These are phyloP conservation scores for Aspergillus thermomutatus DNA, from an alignment of 2,329 filamentous ascomycete species.

Conservation along the genomic window DNA sequence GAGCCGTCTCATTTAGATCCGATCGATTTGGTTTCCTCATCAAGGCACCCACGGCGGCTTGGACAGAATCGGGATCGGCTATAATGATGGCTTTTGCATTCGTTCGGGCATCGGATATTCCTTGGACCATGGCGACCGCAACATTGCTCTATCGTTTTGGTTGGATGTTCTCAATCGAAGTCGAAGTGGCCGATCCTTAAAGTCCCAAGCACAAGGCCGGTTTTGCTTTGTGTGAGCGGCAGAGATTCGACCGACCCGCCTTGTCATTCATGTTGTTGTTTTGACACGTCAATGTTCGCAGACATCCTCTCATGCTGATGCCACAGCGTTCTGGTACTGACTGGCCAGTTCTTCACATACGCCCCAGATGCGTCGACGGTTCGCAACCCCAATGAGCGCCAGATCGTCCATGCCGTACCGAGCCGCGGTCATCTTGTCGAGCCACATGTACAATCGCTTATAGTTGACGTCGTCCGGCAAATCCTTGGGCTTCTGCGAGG, in stretches of 20 bases:
- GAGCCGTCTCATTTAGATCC: neutral
- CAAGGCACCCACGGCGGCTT: neutral
- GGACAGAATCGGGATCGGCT: neutral
- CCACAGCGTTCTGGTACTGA: constrained; percentile 5
- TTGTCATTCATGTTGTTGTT: neutral
- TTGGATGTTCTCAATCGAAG: neutral
- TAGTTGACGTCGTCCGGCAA: constrained; percentile 10
- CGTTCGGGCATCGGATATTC: too few relatives aligned
- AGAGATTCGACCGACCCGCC: neutral
- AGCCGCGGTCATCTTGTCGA: constrained; percentile 13
- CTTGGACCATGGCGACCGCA: neutral
- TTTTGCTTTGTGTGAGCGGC: neutral
- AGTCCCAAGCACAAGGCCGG: too few relatives aligned
- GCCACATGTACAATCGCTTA: constrained; percentile 15
- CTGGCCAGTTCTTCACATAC: constrained; percentile 16
- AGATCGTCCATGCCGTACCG: constrained; percentile 18
- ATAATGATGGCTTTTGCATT: too few relatives aligned
- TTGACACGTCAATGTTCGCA: neutral
- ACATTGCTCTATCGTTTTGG: neutral
- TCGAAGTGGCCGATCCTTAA: neutral
- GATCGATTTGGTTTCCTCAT: neutral
- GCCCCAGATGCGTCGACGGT: constrained; percentile 18
- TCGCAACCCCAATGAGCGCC: constrained; percentile 14
- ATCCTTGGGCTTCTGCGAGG: constrained; percentile 1
- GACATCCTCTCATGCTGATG: neutral